These are phyloP conservation scores for Colletotrichum scovillei DNA, from an alignment of 2,329 filamentous ascomycete genomes.

Conservation along the genomic window DNA sequence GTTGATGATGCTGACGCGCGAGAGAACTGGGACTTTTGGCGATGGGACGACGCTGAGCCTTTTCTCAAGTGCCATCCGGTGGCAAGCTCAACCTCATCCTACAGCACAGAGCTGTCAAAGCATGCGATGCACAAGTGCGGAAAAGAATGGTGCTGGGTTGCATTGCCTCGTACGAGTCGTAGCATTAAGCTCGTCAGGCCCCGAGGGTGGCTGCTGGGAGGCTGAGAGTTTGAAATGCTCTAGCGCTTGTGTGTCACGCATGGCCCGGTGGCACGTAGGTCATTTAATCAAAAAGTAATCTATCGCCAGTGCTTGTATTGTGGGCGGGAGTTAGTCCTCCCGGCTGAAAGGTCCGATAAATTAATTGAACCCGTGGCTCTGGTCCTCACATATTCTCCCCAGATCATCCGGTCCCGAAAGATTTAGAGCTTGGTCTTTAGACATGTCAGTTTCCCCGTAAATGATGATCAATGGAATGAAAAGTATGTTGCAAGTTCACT, in stretches of 20 bases:
- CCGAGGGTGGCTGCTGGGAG: neutral
- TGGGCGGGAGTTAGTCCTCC: slow-evolving; percentile 14
- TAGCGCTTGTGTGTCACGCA: slow-evolving; percentile 4
- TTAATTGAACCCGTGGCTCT: slow-evolving; percentile 7
- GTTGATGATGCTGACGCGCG: neutral
- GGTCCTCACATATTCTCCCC: neutral
- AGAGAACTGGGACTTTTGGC: neutral
- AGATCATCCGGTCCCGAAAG: neutral
- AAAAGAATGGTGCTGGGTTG: neutral
- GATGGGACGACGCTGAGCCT: neutral
- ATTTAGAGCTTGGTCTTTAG: neutral
- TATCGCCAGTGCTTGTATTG: slow-evolving; percentile 30
- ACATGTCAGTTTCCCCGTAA: neutral
- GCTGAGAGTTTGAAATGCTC: neutral
- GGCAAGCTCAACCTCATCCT: neutral
- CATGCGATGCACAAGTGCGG: neutral
- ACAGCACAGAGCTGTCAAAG: neutral
- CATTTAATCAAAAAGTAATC: slow-evolving; percentile 26
- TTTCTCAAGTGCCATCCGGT: neutral
- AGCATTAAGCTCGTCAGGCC: slow-evolving; percentile 23
- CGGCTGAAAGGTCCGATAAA: slow-evolving; percentile 3
- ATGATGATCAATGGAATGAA: neutral
- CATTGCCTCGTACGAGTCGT: slow-evolving; percentile 5
- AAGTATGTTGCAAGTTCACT: neutral
- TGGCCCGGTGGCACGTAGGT: neutral